Conservation (phyloP, 2,329 filamentous ascomycete species). For the Raffaelea ambrosiae region DNA sequence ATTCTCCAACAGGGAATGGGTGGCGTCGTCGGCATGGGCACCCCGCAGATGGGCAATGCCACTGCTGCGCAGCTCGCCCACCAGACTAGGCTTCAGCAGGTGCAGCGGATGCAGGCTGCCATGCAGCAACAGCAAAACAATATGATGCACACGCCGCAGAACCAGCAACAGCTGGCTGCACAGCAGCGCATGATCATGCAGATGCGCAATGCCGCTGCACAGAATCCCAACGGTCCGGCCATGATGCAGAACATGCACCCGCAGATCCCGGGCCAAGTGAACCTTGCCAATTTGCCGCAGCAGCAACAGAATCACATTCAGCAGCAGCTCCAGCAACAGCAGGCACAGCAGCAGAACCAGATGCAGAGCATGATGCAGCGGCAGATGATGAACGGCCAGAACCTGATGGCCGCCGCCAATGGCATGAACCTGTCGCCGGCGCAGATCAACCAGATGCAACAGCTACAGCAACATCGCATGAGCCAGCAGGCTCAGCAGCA, state of each 20-base stretch:
- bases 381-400: slow-evolving; percentile 16
- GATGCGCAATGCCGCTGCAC: slow-evolving; percentile 21
- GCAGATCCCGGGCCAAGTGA: slow-evolving; percentile 10
- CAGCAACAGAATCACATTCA: slow-evolving; percentile 30
- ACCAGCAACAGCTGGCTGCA: slow-evolving; percentile 22
- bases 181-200: slow-evolving; percentile 26
- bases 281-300: neutral
- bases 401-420: slow-evolving; percentile 16
- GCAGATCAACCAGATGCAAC: slow-evolving; percentile 20
- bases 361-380: slow-evolving; percentile 25
- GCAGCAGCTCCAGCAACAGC: slow-evolving; percentile 22
- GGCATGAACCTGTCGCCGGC: slow-evolving; percentile 19
- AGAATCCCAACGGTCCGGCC: slow-evolving; percentile 17
- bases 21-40: slow-evolving; percentile 24
- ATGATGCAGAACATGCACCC: slow-evolving; percentile 18
- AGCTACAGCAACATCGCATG: slow-evolving; percentile 17
- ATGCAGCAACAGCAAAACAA: neutral
- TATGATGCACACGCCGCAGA: slow-evolving; percentile 19
- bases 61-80: slow-evolving; percentile 38
- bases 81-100: slow-evolving; percentile 37
- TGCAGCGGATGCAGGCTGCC: slow-evolving; percentile 16
- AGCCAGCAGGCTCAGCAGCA: slow-evolving; percentile 21
- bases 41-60: slow-evolving; percentile 23
- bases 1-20: slow-evolving; percentile 38
- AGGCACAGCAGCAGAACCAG: slow-evolving; percentile 26